Conservation (phyloP, 345 rosid species). For the Rhodomyrtus tomentosa region DNA sequence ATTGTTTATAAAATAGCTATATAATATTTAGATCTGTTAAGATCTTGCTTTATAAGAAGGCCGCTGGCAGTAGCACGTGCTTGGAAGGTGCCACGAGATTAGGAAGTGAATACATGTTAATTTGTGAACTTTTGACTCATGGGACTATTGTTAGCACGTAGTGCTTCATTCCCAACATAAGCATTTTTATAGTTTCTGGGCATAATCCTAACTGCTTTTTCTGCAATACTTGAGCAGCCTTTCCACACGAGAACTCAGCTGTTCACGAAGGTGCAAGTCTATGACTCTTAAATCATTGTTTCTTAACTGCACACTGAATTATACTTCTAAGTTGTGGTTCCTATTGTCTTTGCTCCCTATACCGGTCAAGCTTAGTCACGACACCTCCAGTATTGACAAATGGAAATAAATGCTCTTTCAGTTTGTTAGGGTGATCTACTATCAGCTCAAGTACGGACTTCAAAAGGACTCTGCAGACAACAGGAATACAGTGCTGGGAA, state of each 20-base stretch:
- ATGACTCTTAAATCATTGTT: neutral
- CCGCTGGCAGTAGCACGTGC: neutral
- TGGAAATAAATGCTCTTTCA: constrained; percentile 12
- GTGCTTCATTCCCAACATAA: neutral
- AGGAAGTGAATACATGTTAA: neutral
- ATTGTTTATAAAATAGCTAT: neutral
- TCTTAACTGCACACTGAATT: neutral
- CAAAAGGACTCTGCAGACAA: constrained; percentile 37
- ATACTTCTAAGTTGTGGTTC: neutral
- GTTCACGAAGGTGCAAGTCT: constrained; percentile 52
- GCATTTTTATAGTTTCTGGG: neutral
- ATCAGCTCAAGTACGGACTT: constrained; percentile 84
- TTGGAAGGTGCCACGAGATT: neutral
- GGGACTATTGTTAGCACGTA: neutral
- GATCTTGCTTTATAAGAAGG: neutral
- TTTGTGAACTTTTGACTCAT: neutral
- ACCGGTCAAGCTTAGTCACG: neutral
- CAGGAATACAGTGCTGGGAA: constrained; percentile 30
- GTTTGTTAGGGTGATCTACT: constrained; percentile 74
- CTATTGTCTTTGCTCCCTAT: neutral
- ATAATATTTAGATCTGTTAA: neutral
- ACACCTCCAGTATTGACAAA: neutral
- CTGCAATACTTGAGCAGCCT: constrained; percentile 39
- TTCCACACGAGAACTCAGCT: constrained; percentile 73
- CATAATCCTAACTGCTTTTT: neutral